Evolutionary conservation across 176 grass and related monocot genomes (phyloP).

Genomic region (Oryza meyeriana): DNA sequence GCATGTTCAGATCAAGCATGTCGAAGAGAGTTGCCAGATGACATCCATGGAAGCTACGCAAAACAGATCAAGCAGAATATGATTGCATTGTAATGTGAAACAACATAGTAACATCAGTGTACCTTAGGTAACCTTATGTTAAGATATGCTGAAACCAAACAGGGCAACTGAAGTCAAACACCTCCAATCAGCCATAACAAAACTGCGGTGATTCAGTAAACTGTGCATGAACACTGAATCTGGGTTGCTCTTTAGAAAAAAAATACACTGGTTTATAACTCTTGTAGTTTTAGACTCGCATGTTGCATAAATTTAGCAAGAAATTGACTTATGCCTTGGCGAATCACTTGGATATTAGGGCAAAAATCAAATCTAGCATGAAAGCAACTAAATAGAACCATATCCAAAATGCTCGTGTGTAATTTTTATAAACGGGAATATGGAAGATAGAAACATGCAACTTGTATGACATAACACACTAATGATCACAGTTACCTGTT

Average conservation of each 20-base stretch:
- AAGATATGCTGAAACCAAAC: not conserved
- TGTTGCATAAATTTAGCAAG: not conserved
- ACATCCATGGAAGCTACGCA: not conserved
- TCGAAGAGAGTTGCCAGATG: not conserved
- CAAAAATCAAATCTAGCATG: not conserved
- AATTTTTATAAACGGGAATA: not conserved
- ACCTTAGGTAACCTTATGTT: not conserved
- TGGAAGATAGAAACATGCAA: not conserved
- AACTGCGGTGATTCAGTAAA: not conserved
- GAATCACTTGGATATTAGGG: not conserved
- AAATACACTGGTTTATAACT: not conserved
- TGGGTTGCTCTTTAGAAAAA: not conserved
- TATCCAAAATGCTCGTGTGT: not conserved
- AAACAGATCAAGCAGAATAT: not conserved
- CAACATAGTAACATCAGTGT: not conserved
- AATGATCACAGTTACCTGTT: constrained; percentile 55
- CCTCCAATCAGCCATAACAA: not conserved
- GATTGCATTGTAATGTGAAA: not conserved
- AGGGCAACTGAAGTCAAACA: not conserved
- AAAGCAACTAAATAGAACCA: not conserved
- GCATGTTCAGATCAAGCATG: not conserved
- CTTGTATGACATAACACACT: constrained; percentile 21
- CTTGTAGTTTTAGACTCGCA: not conserved
- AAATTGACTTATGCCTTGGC: not conserved
- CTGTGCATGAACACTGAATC: not conserved